phyloP scores from a whole-genome alignment of 2,329 filamentous ascomycete species.

The Paraconiothyrium sp. region DNA sequence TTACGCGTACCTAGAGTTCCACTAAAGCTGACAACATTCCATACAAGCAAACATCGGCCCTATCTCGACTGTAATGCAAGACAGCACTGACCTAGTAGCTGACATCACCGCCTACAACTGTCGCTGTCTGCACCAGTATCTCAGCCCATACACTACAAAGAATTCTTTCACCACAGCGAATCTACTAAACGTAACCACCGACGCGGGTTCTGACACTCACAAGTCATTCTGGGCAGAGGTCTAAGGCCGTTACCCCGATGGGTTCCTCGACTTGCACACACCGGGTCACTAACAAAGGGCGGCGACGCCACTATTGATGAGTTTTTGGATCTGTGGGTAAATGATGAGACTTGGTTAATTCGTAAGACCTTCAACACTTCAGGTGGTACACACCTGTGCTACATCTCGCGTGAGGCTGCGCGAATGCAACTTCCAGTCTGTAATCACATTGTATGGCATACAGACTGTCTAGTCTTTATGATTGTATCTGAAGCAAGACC shows the following conservation, averaged over 20 bases:
- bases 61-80: background rate
- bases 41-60: conserved; percentile 6
- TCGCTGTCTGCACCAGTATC: background rate
- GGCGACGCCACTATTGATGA: conserved; percentile 2
- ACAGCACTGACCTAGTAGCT: background rate
- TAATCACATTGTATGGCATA: too few species aligned
- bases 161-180: conserved; percentile 2
- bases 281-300: conserved; percentile 6
- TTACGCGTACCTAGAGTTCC: background rate
- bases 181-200: conserved; percentile 1
- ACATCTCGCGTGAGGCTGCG: background rate
- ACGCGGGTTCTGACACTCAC: background rate
- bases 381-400: conserved; percentile 1
- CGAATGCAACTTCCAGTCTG: background rate
- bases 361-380: background rate
- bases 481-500: too few species aligned
- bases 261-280: background rate
- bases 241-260: conserved; percentile 1
- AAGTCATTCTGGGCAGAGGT: conserved; percentile 2
- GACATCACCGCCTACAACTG: background rate
- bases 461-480: background rate
- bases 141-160: background rate
- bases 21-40: background rate
- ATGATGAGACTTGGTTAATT: background rate
- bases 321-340: background rate